A percentile compares a stretch with the other conserved stretches of the same genome.
phyloP scores from a whole-genome alignment of 2,329 filamentous ascomycete genomes.

The Lasiodiplodia theobromae region DNA sequence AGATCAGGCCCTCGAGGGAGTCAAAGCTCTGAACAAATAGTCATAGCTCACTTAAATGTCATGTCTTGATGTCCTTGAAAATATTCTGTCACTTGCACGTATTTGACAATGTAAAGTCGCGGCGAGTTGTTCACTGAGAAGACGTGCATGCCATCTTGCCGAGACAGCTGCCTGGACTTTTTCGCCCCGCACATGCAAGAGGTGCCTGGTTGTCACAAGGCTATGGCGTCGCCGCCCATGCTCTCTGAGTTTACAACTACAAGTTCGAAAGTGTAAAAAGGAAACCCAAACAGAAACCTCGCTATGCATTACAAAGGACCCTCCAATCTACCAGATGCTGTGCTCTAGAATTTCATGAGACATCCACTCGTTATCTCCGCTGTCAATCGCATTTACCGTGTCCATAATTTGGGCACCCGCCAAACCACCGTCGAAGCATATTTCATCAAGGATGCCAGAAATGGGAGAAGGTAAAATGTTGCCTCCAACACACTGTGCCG shows the following conservation, averaged over 20 bases:
- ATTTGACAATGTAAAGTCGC: too few species aligned
- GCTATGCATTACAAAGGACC: neutral
- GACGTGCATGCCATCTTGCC: too few species aligned
- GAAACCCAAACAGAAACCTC: neutral
- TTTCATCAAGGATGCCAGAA: conserved; percentile 37
- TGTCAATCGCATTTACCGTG: conserved; percentile 57
- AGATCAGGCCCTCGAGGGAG: conserved; percentile 27
- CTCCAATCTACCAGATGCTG: conserved; percentile 49
- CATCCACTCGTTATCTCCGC: conserved; percentile 55
- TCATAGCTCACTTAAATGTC: neutral
- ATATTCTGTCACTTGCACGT: too few species aligned
- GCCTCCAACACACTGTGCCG: conserved; percentile 29
- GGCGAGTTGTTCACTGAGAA: too few species aligned
- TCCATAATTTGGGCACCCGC: conserved; percentile 57
- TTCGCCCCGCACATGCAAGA: too few species aligned
- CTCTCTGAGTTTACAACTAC: neutral
- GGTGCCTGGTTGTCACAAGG: too few species aligned
- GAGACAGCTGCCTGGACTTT: too few species aligned
- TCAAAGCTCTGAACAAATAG: conserved; percentile 33
- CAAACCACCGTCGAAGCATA: conserved; percentile 46
- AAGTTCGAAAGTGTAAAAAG: neutral
- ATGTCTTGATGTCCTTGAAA: too few species aligned
- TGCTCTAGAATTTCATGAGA: conserved; percentile 56
- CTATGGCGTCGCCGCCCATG: too few species aligned
- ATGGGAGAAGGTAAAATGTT: conserved; percentile 32